Conservation (phyloP, 768 basidiomycete species). For the Kwoniella dejecticola region DNA sequence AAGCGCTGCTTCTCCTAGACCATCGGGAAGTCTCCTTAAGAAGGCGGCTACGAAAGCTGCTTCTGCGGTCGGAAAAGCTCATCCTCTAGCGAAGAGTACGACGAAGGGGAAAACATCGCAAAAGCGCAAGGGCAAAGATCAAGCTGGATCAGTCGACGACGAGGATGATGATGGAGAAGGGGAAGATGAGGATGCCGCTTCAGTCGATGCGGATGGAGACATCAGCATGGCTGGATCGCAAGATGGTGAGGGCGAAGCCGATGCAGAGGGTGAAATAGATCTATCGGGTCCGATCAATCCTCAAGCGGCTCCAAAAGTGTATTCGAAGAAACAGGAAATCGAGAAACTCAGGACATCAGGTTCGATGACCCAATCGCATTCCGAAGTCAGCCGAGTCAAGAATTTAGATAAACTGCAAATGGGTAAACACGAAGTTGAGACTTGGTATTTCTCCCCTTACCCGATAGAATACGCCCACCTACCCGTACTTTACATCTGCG, state of each 20-base stretch:
- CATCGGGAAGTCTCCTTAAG: constrained; percentile 46
- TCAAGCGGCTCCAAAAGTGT: constrained; percentile 63
- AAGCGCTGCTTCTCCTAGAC: constrained; percentile 33
- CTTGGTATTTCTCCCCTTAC: constrained; percentile 99
- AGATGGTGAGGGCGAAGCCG: constrained; percentile 58
- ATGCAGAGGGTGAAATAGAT: constrained; percentile 49
- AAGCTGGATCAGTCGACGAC: constrained; percentile 54
- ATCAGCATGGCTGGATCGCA: constrained; percentile 61
- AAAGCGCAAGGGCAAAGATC: constrained; percentile 40
- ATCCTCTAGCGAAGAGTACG: constrained; percentile 46
- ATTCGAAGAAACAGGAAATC: constrained; percentile 98
- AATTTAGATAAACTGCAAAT: constrained; percentile 96
- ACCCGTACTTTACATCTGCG: constrained; percentile 94
- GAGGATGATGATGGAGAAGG: constrained; percentile 71
- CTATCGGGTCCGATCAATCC: constrained; percentile 60
- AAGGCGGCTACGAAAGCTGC: constrained; percentile 58
- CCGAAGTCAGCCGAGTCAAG: constrained; percentile 96
- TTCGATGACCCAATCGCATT: constrained; percentile 98
- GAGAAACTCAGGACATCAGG: constrained; percentile 97
- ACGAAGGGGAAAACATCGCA: constrained; percentile 49
- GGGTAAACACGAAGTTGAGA: constrained; percentile 92
- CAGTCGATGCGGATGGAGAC: constrained; percentile 55
- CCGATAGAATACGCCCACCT: constrained; percentile 97
- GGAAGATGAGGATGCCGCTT: constrained; percentile 38
- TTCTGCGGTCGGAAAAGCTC: constrained; percentile 53